Evolutionary conservation across 2,329 filamentous ascomycete species (phyloP), one percentile per base, ranked within the genome.

Genomic region (Pseudogymnoascus sp.): DNA sequence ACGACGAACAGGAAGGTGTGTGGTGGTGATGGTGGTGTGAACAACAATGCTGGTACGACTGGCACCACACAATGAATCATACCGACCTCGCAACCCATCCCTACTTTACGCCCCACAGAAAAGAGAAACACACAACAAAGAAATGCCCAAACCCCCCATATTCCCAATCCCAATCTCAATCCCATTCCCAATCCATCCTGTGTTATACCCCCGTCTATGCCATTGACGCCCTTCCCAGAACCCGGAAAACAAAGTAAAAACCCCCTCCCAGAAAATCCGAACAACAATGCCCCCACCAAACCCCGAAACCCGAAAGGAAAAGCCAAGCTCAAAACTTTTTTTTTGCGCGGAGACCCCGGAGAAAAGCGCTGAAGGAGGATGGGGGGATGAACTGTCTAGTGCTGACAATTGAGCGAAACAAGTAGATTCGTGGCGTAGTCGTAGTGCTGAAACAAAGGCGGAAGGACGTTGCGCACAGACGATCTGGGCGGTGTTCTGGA

Each of bases 341-440:
- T 51, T 45, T 45, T n/a, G n/a, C 11, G 47, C 47, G 23, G 47
- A 31, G 8, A 16, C 16, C 47, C 47, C 23, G 45, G 45, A 54
- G 7, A 29, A 31, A n/a, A 54, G 8, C 47, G 47, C 23, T 54
- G 47, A 31, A 54, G 47, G 18, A 14, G 14, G 14, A 39, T 39
- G 37, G 37, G 29, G 29, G 10, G 31, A 47, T 26, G 42, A 10
- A 40, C 8, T 16, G 47, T 16, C 47, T 54, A 54, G 47, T 54
- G 47, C 47, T 54, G 47, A 54, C 47, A 31, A 54, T 29, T 54
- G 47, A n/a, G 47, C 23, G 47, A 31, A 54, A 31, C 47, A 54
- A 54, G 47, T 54, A 54, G n/a, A 54, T 29, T 54, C 47, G 47
- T 54, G 47, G 47, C 47, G 47, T 21, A 21, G 21, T 54, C 47